Conservation (phyloP, 805 yeast genomes). For the Kodamaea sagamina region DNA sequence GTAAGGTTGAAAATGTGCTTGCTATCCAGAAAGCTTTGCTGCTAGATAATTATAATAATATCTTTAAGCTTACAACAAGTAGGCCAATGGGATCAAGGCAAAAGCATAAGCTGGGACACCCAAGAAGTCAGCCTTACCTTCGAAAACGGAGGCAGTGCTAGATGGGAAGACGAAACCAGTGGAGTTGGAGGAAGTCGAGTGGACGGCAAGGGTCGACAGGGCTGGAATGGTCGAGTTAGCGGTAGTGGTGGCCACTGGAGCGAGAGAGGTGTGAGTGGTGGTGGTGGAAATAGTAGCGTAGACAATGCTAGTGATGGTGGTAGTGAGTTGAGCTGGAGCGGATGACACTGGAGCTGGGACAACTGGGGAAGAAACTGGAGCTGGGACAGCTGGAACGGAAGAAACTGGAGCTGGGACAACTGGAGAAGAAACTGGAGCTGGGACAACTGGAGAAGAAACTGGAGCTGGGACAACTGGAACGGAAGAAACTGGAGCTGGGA, state of each 20-base stretch:
- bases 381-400: constrained; percentile 17
- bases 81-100: constrained; percentile 36
- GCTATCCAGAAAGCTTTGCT: neutral
- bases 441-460: constrained; percentile 10
- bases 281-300: constrained; percentile 10
- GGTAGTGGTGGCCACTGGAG: too few species aligned
- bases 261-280: constrained; percentile 5
- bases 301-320: constrained; percentile 6
- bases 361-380: constrained; percentile 16
- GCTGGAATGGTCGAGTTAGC: constrained; percentile 5
- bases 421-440: constrained; percentile 12
- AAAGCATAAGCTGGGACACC: constrained; percentile 31
- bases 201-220: constrained; percentile 12
- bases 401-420: constrained; percentile 14
- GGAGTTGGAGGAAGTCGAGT: constrained; percentile 12
- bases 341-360: constrained; percentile 11
- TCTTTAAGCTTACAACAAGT: constrained; percentile 30
- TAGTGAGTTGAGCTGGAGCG: constrained; percentile 12
- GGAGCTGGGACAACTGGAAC: constrained; percentile 11
- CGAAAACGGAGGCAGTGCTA: constrained; percentile 13
- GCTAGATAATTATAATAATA: constrained; percentile 10
- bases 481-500: constrained; percentile 8
- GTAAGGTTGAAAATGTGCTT: neutral
- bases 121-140: constrained; percentile 20
- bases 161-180: constrained; percentile 17